Conservation (phyloP, 495 filamentous ascomycete species). For the Aspergillus bertholletiae region DNA sequence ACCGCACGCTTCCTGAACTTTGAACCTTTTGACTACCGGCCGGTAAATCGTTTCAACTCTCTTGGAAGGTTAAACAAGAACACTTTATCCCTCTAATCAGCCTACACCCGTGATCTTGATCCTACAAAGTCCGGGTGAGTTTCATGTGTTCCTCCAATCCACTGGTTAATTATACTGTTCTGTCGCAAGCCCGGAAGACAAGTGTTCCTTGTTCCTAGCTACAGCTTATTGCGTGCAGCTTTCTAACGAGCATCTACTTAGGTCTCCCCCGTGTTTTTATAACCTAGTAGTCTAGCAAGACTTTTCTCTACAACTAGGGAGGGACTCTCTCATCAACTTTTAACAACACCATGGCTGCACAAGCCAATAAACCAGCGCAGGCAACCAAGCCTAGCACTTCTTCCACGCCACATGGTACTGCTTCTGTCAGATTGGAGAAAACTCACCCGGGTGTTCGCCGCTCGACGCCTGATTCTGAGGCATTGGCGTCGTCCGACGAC, state of each 20-base stretch:
- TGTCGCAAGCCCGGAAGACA: no score
- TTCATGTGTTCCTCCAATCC: not conserved
- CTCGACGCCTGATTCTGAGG: constrained; percentile 90
- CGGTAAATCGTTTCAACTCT: not conserved
- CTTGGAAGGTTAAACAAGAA: not conserved
- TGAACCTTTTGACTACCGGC: not conserved
- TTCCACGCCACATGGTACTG: constrained; percentile 40
- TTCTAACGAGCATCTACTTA: not conserved
- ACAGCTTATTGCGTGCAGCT: not conserved
- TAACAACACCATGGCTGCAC: constrained; percentile 32
- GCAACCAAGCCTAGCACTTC: constrained; percentile 23
- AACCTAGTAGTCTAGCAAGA: not conserved
- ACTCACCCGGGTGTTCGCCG: constrained; percentile 62
- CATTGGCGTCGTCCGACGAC: constrained; percentile 88
- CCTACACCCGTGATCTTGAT: not conserved
- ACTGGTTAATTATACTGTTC: not conserved
- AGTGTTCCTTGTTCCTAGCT: not conserved
- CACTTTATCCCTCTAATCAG: not conserved
- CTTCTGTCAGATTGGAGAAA: constrained; percentile 67
- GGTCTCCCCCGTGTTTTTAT: not conserved
- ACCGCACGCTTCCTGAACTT: not conserved
- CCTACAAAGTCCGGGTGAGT: not conserved
- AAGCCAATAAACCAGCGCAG: constrained; percentile 21
- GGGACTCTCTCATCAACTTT: not conserved
- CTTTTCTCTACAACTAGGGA: not conserved